Evolutionary conservation across 2,329 filamentous ascomycete species (phyloP).

Genomic region (Nakataea oryzae): DNA sequence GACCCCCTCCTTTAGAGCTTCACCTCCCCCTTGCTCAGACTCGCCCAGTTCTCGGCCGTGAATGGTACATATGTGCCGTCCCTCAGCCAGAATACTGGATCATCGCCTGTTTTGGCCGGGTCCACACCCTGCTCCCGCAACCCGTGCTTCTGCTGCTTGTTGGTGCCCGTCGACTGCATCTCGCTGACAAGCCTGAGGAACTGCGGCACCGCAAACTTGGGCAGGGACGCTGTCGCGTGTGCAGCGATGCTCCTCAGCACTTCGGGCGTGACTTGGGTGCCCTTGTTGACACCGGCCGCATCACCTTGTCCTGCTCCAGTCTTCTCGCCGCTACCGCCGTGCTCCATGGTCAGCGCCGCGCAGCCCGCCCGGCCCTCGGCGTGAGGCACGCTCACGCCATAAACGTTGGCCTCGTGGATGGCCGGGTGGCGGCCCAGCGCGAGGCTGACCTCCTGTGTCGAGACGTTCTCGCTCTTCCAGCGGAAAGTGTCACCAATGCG

Average conservation of each 20-base stretch:
- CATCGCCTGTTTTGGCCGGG: constrained; percentile 37
- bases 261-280: constrained; percentile 12
- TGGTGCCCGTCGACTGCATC: constrained; percentile 66
- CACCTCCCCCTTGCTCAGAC: constrained; percentile 54
- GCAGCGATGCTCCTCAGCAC: constrained; percentile 47
- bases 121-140: constrained; percentile 67
- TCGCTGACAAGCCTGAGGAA: constrained; percentile 61
- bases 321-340: too few species aligned
- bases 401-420: constrained; percentile 74
- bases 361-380: constrained; percentile 82
- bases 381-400: constrained; percentile 67
- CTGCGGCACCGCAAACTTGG: constrained; percentile 65
- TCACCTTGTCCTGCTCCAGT: too few species aligned
- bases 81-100: constrained; percentile 54
- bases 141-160: constrained; percentile 76
- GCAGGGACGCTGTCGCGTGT: constrained; percentile 48
- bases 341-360: constrained; percentile 33
- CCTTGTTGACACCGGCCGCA: constrained; percentile 14
- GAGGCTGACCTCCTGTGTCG: constrained; percentile 72
- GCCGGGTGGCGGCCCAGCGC: constrained; percentile 55
- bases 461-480: constrained; percentile 79
- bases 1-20: constrained; percentile 42
- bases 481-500: constrained; percentile 69
- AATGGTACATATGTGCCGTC: constrained; percentile 60
- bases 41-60: constrained; percentile 54